A percentile compares a stretch with the other conserved stretches of the same genome.
Evolutionary conservation across 2,329 filamentous ascomycete genomes (phyloP).

Genomic region (Colletotrichum lentis): DNA sequence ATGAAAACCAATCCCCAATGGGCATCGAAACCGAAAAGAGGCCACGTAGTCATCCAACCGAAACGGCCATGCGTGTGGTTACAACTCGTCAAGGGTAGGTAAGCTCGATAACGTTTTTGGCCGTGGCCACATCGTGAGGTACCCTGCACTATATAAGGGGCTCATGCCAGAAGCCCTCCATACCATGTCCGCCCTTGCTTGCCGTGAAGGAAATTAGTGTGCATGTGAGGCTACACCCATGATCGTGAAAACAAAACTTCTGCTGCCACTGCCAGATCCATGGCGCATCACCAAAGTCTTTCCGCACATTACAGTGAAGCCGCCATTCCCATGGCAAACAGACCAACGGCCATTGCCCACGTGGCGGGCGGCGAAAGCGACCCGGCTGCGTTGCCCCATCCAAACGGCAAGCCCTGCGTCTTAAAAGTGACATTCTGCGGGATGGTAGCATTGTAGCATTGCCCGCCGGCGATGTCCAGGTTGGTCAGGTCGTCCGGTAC

Average conservation of each 20-base stretch:
- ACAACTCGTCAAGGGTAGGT: neutral
- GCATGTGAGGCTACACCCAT: neutral
- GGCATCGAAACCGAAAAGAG: conserved; percentile 7
- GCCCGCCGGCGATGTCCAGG: conserved; percentile 72
- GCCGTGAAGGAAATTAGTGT: neutral
- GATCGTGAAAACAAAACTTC: neutral
- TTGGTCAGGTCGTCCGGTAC: conserved; percentile 72
- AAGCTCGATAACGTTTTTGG: too few species aligned
- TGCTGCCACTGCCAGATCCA: neutral
- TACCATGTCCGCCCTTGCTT: too few species aligned
- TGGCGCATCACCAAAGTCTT: too few species aligned
- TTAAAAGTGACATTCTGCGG: conserved; percentile 76
- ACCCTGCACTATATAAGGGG: neutral
- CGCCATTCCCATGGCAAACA: conserved; percentile 39
- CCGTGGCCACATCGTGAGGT: neutral
- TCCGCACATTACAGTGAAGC: conserved; percentile 38
- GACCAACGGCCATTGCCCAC: conserved; percentile 38
- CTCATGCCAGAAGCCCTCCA: neutral
- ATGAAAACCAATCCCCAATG: too few species aligned
- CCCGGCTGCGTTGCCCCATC: conserved; percentile 50
- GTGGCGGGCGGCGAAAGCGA: conserved; percentile 39
- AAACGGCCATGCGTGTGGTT: too few species aligned
- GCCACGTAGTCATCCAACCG: neutral
- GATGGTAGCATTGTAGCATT: conserved; percentile 72
- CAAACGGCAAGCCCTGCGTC: conserved; percentile 66